Evolutionary conservation across 2,329 filamentous ascomycete species (phyloP), one percentile per base, ranked within the genome.

Genomic region (Colletotrichum aenigma): DNA sequence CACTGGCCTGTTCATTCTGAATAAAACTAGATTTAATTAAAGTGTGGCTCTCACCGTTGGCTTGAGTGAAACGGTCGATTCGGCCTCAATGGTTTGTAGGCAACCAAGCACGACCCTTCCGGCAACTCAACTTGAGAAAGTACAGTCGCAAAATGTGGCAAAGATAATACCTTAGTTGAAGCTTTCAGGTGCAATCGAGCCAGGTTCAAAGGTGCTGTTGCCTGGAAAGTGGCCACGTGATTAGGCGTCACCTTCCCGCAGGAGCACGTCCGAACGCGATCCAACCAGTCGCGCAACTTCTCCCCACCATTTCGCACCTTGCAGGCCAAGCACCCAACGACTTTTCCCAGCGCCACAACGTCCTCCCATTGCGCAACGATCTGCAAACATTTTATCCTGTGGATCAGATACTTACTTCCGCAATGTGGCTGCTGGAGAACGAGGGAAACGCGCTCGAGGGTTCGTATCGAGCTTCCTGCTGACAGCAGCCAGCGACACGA

Each of bases 391-490:
- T 15, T 15, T 24, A 6, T 28, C 13, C 32, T 18, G 60, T 21
- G 38, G 34, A 55, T n/a, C 24, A 26, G 13, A 21, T 16, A 21
- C 48, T 8, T 34, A 12, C 26, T 5, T 18, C 6, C 24, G 61
- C n/a, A 69, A 94, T 94, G 92, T 94, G 92, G 92, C 88, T 93
- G 74, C 84, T 94, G 64, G 91, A 93, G 79, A 90, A 89, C 79
- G 87, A 90, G 55, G 88, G 87, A 70, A 86, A 89, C 75, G 86
- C 89, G 68, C 89, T 92, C 74, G 84, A 86, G 71, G 86, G 88
- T 84, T 81, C 78, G 80, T 68, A 16, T 34, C 2, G 36, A 24
- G 32, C 58, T 64, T 16, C 18, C 56, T 18, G 24, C 16, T 32
- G 38, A 43, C 7, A 16, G 38, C 34, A 26, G 61, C 21, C 34